Evolutionary conservation across 2,329 filamentous ascomycete genomes (phyloP).

Genomic region (Diaporthe citriasiana): DNA sequence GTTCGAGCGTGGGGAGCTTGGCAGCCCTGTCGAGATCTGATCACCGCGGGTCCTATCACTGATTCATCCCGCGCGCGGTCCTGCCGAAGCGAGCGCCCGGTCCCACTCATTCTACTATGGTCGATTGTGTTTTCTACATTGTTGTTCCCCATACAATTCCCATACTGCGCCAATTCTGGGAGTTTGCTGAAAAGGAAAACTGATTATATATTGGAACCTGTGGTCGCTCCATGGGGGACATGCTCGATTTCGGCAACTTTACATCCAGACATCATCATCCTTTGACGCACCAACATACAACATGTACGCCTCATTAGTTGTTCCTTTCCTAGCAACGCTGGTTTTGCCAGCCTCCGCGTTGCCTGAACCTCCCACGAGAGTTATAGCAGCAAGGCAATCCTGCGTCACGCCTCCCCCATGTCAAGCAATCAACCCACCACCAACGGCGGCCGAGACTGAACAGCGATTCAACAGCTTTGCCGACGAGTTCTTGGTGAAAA

Average conservation of each 20-base stretch:
- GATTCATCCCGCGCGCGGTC: constrained; percentile 34
- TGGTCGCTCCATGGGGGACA: neutral
- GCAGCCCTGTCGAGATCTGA: constrained; percentile 13
- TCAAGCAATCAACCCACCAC: constrained; percentile 43
- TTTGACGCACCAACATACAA: neutral
- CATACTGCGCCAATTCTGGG: neutral
- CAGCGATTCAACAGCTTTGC: constrained; percentile 45
- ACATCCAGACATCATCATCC: neutral
- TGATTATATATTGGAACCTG: constrained; percentile 9
- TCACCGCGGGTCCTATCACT: constrained; percentile 27
- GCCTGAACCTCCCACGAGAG: constrained; percentile 11
- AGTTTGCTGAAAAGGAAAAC: neutral
- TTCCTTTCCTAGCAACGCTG: neutral
- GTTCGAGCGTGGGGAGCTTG: constrained; percentile 25
- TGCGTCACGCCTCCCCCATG: constrained; percentile 45
- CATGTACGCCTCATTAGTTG: neutral
- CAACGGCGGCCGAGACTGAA: constrained; percentile 43
- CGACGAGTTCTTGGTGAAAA: constrained; percentile 45
- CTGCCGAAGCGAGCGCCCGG: constrained; percentile 17
- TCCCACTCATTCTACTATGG: constrained; percentile 13
- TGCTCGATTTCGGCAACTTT: neutral
- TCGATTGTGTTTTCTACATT: neutral
- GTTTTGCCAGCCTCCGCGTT: neutral
- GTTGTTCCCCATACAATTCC: neutral
- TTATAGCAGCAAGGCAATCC: constrained; percentile 15